Evolutionary conservation across 768 basidiomycete species (phyloP).

Genomic region (Xerocomellus amylosporus): DNA sequence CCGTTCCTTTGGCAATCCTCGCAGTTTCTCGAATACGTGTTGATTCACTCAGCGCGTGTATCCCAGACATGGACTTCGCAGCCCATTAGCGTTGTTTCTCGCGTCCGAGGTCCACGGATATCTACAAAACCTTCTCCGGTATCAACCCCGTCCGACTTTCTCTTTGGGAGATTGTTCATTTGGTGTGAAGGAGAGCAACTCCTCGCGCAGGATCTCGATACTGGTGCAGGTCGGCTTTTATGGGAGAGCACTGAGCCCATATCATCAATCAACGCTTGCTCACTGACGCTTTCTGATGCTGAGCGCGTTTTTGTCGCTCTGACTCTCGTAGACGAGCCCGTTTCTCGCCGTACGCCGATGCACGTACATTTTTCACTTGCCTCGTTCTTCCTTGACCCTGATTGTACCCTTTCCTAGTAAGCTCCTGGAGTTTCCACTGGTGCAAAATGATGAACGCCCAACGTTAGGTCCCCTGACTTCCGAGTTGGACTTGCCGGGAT

Average conservation of each 20-base stretch:
- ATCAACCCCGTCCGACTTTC: conserved; percentile 21
- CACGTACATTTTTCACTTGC: conserved; percentile 2
- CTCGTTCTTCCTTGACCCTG: conserved; percentile 2
- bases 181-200: conserved; percentile 22
- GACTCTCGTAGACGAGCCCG: conserved; percentile 14
- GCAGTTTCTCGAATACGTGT: conserved; percentile 16
- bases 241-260: conserved; percentile 13
- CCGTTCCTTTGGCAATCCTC: conserved; percentile 23
- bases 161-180: conserved; percentile 24
- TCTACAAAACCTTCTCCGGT: conserved; percentile 5
- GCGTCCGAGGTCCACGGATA: conserved; percentile 17
- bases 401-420: conserved; percentile 12
- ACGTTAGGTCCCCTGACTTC: conserved; percentile 11
- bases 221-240: conserved; percentile 18
- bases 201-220: conserved; percentile 21
- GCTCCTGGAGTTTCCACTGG: conserved; percentile 21
- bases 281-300: conserved; percentile 14
- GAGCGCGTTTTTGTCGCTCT: conserved; percentile 22
- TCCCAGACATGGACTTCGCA: conserved; percentile 22
- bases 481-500: conserved; percentile 19
- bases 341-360: conserved; percentile 20
- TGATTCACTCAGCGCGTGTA: conserved; percentile 17
- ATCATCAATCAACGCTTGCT: conserved; percentile 22
- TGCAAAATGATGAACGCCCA: conserved; percentile 10
- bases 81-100: conserved; percentile 9